Evolutionary conservation across 148 eudicot genomes (phyloP).

Genomic region (Amaranthus cruentus): DNA sequence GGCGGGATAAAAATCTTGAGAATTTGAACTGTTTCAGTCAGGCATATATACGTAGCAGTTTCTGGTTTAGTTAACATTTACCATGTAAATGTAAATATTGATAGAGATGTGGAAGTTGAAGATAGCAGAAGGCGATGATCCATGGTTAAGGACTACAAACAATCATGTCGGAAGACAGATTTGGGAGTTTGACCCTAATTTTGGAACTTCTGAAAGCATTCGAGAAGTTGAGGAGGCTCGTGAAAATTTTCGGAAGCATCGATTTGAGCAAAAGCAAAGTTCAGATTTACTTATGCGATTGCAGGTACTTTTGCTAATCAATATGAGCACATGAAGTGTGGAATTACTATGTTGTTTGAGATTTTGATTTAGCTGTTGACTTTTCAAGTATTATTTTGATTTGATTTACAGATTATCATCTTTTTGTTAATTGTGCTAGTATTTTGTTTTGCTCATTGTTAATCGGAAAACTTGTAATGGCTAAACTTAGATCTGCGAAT

Average conservation of each 20-base stretch:
- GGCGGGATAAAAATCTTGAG: too few relatives aligned
- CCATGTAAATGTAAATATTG: too few relatives aligned
- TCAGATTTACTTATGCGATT: conserved; percentile 85
- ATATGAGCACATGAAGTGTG: background rate
- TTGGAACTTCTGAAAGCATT: conserved; percentile 59
- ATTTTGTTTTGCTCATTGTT: too few relatives aligned
- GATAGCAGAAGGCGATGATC: conserved; percentile 67
- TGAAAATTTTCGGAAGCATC: conserved; percentile 43
- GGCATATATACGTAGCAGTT: too few relatives aligned
- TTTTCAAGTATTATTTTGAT: background rate
- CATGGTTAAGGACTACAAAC: conserved; percentile 63
- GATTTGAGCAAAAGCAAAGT: conserved; percentile 71
- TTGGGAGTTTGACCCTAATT: conserved; percentile 81
- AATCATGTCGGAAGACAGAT: conserved; percentile 78
- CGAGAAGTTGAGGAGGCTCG: conserved; percentile 58
- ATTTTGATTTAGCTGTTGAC: background rate
- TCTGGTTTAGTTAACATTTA: too few relatives aligned
- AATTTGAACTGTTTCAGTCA: too few relatives aligned
- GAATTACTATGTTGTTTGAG: background rate
- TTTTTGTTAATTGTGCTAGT: too few relatives aligned
- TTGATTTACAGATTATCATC: too few relatives aligned
- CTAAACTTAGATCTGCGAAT: too few relatives aligned
- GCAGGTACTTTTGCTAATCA: conserved; percentile 41
- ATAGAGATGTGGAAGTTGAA: conserved; percentile 86
- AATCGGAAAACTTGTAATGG: too few relatives aligned